Base-by-base conservation (phyloP, 495 filamentous ascomycete genomes). In the Cenococcum geophilum region DNA sequence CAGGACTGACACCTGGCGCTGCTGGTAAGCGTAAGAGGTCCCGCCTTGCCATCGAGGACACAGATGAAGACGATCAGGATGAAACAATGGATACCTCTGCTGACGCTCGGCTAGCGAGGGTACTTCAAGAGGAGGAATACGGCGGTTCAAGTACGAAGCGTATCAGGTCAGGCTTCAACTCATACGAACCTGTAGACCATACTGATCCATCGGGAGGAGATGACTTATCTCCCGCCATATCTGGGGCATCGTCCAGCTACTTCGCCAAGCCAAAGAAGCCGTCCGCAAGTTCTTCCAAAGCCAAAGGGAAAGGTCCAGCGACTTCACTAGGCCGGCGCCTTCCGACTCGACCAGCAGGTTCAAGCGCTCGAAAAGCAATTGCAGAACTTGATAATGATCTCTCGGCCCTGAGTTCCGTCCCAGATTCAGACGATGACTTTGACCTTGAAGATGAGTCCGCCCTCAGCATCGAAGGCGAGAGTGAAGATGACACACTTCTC, bases 51-150 rank as follows among this genome's bases (percentile, higher is more conserved):
- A 67, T 75, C 22, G 72, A 77, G 5, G 74, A 78, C 53, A 69
- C 64, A 42, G 72, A 76, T 20, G 71, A 71, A 3, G 72, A 73
- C 21, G 63, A 66, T 25, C 68, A 69, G 3, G 62, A 66, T 25
- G 74, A 75, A 51, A 65, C 72, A 8, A 68, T 78, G 35, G 70
- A 71, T 12, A 79, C 77, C 25, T 65, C 65, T 42, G 51, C 21
- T 0, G 85, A 88, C 72, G 79, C 76, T 18, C 77, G 77, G 40
- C 65, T 89, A 22, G 86, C 86, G 5, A 75, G 73, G 57, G 75
- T 68, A 32, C 74, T 89, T 42, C 87, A 90, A 67, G 73, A 80
- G 43, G 78, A 84, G 60, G 87, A 89, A 67, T 85, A 87, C 63
- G 52, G 61, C 11, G 55, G 59, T 56, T 65, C 58, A 62, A 58